These are phyloP conservation scores for Neurospora intermedia DNA, from an alignment of 495 filamentous ascomycete species.

Conservation along the genomic window DNA sequence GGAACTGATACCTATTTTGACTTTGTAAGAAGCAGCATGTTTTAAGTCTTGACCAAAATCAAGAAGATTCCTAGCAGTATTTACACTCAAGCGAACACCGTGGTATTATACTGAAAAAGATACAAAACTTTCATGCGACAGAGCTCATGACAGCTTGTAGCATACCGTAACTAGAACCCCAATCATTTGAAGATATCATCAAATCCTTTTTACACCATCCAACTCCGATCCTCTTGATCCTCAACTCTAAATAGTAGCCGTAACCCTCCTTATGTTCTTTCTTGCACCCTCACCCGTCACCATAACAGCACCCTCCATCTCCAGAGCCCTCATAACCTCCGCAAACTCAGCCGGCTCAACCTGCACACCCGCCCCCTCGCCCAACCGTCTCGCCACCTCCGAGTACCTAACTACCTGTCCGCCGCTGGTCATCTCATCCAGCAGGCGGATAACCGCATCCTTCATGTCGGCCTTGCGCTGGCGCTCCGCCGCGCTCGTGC, in stretches of 20 bases:
- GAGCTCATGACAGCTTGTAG: not conserved
- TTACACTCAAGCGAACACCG: not conserved
- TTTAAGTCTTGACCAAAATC: not conserved
- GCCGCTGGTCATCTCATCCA: constrained; percentile 68
- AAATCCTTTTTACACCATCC: not conserved
- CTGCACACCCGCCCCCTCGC: constrained; percentile 61
- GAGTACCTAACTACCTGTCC: constrained; percentile 61
- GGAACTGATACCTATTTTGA: not conserved
- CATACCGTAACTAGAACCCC: not conserved
- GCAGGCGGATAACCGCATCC: constrained; percentile 55
- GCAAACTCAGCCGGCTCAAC: constrained; percentile 71
- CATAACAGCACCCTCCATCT: constrained; percentile 75
- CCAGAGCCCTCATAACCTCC: constrained; percentile 66
- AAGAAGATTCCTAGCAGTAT: not conserved
- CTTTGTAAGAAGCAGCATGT: not conserved
- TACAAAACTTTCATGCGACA: not conserved
- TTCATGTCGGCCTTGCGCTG: constrained; percentile 75
- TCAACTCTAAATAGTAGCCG: constrained; percentile 23
- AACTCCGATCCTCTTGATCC: not conserved
- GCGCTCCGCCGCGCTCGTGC: constrained; percentile 74
- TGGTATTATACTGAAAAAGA: not conserved
- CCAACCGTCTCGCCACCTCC: constrained; percentile 63
- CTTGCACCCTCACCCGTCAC: constrained; percentile 77
- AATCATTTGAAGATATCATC: not conserved
- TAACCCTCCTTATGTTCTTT: constrained; percentile 71